Conservation (phyloP, 176 grass and related monocot species). For the Tillandsia leiboldiana region DNA sequence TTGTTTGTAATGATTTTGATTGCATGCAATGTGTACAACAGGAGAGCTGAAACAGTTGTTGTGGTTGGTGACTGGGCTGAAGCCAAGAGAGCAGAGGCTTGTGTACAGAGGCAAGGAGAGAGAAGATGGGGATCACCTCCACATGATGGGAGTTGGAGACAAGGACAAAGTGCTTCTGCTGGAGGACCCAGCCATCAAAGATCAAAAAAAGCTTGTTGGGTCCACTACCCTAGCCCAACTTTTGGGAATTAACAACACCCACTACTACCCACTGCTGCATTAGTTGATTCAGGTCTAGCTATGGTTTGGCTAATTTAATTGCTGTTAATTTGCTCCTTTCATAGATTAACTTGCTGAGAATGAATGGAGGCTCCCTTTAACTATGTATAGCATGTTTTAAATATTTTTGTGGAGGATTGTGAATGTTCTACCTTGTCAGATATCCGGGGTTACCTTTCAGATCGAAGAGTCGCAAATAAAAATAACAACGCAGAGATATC, state of each 20-base stretch:
- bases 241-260: slow-evolving; percentile 26
- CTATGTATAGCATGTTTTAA: too few species aligned
- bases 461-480: too few species aligned
- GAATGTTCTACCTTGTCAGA: too few species aligned
- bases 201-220: slow-evolving; percentile 48
- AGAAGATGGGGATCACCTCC: slow-evolving; percentile 68
- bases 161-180: slow-evolving; percentile 82
- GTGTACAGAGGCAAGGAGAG: slow-evolving; percentile 79
- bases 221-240: slow-evolving; percentile 63
- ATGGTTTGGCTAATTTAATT: not conserved
- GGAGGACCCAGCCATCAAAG: slow-evolving; percentile 83
- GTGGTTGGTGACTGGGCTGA: slow-evolving; percentile 53
- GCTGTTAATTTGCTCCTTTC: too few species aligned
- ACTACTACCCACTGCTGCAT: slow-evolving; percentile 30
- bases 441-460: too few species aligned
- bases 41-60: slow-evolving; percentile 71
- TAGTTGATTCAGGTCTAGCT: slow-evolving; percentile 45
- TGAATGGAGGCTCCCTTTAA: too few species aligned
- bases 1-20: not conserved
- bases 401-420: too few species aligned
- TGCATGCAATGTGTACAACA: slow-evolving; percentile 14
- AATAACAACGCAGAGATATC: too few species aligned
- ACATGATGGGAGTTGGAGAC: slow-evolving; percentile 79
- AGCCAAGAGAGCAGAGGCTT: slow-evolving; percentile 76
- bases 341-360: too few species aligned